Conservation (phyloP, 805 yeast species). For the Hanseniaspora lachancei region DNA sequence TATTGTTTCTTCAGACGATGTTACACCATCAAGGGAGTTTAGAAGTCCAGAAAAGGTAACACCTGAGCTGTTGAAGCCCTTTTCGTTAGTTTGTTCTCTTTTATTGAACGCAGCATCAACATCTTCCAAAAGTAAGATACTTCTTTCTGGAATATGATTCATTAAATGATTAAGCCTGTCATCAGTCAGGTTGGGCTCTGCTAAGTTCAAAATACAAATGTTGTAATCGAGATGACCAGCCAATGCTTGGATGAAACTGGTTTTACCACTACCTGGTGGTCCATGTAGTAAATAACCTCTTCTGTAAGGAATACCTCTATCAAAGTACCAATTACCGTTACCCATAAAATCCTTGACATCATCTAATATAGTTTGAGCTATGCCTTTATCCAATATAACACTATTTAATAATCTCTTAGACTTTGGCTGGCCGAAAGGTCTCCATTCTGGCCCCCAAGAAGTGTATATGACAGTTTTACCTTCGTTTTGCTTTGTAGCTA, state of each 20-base stretch:
- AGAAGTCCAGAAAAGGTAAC: constrained; percentile 90
- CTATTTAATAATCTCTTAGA: constrained; percentile 72
- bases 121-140: constrained; percentile 76
- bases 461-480: constrained; percentile 91
- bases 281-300: constrained; percentile 90
- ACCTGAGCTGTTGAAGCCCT: constrained; percentile 62
- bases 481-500: constrained; percentile 71
- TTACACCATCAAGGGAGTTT: constrained; percentile 93
- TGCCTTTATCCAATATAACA: constrained; percentile 68
- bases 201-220: constrained; percentile 79
- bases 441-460: constrained; percentile 97
- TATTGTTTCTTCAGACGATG: constrained; percentile 90
- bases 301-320: constrained; percentile 94
- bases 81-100: constrained; percentile 61
- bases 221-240: constrained; percentile 95
- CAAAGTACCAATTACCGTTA: constrained; percentile 83
- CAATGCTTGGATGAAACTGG: constrained; percentile 87
- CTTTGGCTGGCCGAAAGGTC: constrained; percentile 93
- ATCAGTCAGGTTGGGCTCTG: constrained; percentile 86
- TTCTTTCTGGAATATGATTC: constrained; percentile 90
- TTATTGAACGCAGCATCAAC: constrained; percentile 90
- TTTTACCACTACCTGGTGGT: constrained; percentile 96
- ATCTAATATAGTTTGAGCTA: constrained; percentile 47
- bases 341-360: constrained; percentile 72
- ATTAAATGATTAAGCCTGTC: constrained; percentile 87